phyloP scores from a whole-genome alignment of 345 rosid species.

The Eucalyptus cloeziana region DNA sequence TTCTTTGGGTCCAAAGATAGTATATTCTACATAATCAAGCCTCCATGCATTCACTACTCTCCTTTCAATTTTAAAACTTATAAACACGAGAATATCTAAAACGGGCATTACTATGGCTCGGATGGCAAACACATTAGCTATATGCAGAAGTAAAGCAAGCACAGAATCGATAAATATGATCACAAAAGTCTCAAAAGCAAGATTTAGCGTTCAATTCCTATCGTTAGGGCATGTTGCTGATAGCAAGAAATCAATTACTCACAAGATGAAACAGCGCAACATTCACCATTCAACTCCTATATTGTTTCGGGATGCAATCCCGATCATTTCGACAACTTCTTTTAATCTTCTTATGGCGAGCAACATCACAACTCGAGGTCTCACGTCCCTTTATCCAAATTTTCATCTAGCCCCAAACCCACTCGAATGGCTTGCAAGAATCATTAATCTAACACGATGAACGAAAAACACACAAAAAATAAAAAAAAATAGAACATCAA shows the following conservation, averaged over 20 bases:
- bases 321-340: background rate
- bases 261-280: background rate
- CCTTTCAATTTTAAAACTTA: background rate
- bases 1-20: background rate
- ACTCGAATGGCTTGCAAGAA: background rate
- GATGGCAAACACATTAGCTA: background rate
- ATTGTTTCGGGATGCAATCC: background rate
- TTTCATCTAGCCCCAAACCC: background rate
- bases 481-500: background rate
- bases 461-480: background rate
- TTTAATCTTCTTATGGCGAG: background rate
- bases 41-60: background rate
- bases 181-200: background rate
- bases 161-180: background rate
- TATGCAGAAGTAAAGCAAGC: background rate
- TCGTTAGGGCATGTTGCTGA: background rate
- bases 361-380: background rate
- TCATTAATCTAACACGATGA: background rate
- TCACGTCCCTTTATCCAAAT: background rate
- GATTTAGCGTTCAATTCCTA: background rate
- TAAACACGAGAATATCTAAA: background rate
- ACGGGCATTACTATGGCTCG: background rate
- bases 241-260: background rate
- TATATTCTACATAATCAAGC: background rate
- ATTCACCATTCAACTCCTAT: background rate